Conservation (phyloP, 768 basidiomycete genomes). For the Boletus bicolor region DNA sequence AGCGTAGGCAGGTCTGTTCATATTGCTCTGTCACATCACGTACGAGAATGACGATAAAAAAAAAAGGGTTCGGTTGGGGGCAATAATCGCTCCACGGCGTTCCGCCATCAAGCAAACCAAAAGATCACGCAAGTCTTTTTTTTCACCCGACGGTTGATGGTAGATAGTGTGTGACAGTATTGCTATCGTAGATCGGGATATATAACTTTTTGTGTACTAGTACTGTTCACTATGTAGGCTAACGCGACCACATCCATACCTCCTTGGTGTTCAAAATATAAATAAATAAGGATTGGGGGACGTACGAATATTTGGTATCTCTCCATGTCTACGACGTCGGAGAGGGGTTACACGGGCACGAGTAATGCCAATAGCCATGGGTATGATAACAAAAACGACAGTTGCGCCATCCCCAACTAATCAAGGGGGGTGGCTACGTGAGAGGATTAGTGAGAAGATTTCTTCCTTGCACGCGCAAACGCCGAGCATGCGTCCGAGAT, state of each 20-base stretch:
- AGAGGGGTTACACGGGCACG: neutral
- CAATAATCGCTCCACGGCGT: too few species aligned
- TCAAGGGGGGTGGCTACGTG: neutral
- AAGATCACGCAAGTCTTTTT: too few species aligned
- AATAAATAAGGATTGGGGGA: neutral
- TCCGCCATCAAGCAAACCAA: too few species aligned
- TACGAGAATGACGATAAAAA: too few species aligned
- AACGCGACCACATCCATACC: neutral
- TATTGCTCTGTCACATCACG: too few species aligned
- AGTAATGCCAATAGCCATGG: neutral
- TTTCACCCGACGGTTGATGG: neutral
- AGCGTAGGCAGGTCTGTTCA: too few species aligned
- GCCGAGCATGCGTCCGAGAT: conserved; percentile 26
- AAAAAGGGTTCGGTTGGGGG: too few species aligned
- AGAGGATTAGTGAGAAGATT: conserved; percentile 1
- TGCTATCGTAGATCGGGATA: too few species aligned
- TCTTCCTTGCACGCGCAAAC: conserved; percentile 16
- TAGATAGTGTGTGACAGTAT: too few species aligned
- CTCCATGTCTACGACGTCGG: neutral
- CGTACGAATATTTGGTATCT: neutral
- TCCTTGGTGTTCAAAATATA: neutral
- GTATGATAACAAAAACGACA: neutral
- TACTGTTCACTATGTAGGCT: neutral
- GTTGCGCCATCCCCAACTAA: neutral
- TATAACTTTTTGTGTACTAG: neutral